phyloP scores from a whole-genome alignment of 2,329 filamentous ascomycete species.

The Nemania sp. region DNA sequence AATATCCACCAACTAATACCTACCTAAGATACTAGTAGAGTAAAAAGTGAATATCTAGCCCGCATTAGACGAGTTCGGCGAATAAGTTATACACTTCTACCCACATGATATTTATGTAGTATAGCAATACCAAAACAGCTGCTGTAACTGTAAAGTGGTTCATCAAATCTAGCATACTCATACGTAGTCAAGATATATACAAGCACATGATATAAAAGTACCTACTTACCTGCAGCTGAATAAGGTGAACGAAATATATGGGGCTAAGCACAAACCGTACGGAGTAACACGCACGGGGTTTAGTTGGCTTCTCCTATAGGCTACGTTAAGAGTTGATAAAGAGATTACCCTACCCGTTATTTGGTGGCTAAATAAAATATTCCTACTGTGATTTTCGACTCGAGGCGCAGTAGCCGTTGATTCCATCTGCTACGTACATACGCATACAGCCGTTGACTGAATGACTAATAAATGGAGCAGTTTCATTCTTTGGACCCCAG shows the following conservation, averaged over 20 bases:
- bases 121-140: neutral
- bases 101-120: neutral
- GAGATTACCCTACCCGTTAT: neutral
- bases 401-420: neutral
- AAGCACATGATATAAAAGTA: neutral
- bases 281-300: conserved; percentile 26
- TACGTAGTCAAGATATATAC: neutral
- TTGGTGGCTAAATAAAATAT: conserved; percentile 11
- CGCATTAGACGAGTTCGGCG: neutral
- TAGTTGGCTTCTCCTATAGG: conserved; percentile 20
- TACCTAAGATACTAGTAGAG: no score
- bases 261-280: neutral
- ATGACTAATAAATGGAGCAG: neutral
- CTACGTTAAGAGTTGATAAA: conserved; percentile 4
- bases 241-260: no score
- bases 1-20: no score
- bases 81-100: neutral
- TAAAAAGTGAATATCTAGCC: no score
- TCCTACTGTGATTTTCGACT: neutral
- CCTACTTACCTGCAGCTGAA: neutral
- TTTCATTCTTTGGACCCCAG: neutral
- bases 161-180: neutral
- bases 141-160: neutral
- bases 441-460: neutral
- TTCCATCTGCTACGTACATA: neutral